Evolutionary conservation across 169 alveolate species (phyloP).

Genomic region (Neospora caninum): DNA sequence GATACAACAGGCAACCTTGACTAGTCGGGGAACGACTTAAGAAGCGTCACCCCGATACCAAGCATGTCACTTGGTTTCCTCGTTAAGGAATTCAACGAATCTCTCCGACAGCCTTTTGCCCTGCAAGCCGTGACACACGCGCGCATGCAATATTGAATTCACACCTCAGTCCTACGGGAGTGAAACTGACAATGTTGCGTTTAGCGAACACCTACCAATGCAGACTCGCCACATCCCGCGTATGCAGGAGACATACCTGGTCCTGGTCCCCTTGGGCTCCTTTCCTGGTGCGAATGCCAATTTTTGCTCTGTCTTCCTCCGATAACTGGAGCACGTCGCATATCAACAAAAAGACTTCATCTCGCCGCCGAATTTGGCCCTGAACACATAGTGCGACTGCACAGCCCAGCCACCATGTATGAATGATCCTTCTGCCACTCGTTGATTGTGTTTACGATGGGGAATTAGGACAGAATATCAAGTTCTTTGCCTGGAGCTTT

Average conservation of each 20-base stretch:
- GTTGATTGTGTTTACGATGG: too few relatives aligned
- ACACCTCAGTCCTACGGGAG: neutral
- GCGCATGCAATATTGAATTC: neutral
- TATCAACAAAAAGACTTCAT: slow-evolving; percentile 46
- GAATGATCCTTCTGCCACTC: too few relatives aligned
- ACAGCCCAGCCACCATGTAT: neutral
- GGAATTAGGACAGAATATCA: too few relatives aligned
- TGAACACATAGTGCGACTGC: neutral
- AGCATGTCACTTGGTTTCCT: slow-evolving; percentile 17
- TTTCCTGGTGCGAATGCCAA: slow-evolving; percentile 36
- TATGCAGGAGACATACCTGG: neutral
- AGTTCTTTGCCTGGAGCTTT: too few relatives aligned
- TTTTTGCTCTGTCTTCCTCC: slow-evolving; percentile 48
- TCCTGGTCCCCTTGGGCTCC: neutral
- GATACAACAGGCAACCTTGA: too few relatives aligned
- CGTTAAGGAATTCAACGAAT: slow-evolving; percentile 48
- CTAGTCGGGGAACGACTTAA: too few relatives aligned
- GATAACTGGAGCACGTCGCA: slow-evolving; percentile 53
- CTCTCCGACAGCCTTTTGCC: slow-evolving; percentile 51
- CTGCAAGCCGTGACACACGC: neutral
- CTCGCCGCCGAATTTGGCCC: slow-evolving; percentile 57
- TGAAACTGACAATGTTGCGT: neutral
- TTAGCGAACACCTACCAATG: neutral
- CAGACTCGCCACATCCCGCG: neutral
- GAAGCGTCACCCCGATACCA: neutral